Conservation (phyloP, 805 yeast species). For the Candida verbasci region DNA sequence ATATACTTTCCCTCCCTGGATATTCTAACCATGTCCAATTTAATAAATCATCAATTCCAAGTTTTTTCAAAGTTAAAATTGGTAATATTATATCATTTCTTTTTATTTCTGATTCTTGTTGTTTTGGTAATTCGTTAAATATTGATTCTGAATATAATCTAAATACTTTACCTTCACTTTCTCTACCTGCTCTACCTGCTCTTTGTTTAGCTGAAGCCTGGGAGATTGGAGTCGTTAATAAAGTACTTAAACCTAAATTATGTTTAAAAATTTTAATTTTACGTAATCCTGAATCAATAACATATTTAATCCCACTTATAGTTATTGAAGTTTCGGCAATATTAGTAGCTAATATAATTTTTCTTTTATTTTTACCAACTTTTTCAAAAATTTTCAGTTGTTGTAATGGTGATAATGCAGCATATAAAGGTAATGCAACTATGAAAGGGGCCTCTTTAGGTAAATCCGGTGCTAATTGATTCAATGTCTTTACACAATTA, state of each 20-base stretch:
- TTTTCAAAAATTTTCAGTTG: slow-evolving; percentile 78
- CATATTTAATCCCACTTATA: slow-evolving; percentile 89
- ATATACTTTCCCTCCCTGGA: slow-evolving; percentile 75
- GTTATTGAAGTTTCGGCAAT: slow-evolving; percentile 98
- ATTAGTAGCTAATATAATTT: slow-evolving; percentile 87
- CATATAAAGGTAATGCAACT: slow-evolving; percentile 82
- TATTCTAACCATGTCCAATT: slow-evolving; percentile 92
- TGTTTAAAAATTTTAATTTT: slow-evolving; percentile 96
- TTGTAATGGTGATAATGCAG: slow-evolving; percentile 82
- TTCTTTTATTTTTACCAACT: slow-evolving; percentile 63
- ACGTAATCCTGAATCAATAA: slow-evolving; percentile 86
- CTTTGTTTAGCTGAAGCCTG: slow-evolving; percentile 94
- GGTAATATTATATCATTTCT: slow-evolving; percentile 85
- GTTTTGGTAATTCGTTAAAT: slow-evolving; percentile 57
- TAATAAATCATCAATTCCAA: slow-evolving; percentile 78
- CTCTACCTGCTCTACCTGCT: slow-evolving; percentile 99
- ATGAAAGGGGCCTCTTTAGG: slow-evolving; percentile 73
- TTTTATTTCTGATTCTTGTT: slow-evolving; percentile 90
- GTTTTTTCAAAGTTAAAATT: slow-evolving; percentile 73
- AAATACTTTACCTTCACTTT: slow-evolving; percentile 80
- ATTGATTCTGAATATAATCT: slow-evolving; percentile 76
- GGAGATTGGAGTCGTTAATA: slow-evolving; percentile 87
- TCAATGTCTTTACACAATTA: slow-evolving; percentile 62
- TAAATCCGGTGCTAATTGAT: slow-evolving; percentile 56
- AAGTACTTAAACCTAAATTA: slow-evolving; percentile 85